Conservation (phyloP, 805 yeast species). For the Hanseniaspora jakobsenii region DNA sequence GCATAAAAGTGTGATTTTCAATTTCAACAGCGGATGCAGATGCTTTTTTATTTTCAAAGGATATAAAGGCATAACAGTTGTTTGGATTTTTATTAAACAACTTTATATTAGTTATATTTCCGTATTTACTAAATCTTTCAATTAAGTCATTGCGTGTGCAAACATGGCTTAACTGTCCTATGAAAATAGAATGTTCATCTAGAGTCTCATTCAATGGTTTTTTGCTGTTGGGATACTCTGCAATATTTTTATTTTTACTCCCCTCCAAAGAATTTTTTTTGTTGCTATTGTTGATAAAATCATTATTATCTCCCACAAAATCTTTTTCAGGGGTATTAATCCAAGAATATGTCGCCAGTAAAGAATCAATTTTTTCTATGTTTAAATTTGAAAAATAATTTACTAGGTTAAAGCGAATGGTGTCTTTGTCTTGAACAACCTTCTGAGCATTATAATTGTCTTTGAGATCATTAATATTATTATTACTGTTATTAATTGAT, state of each 20-base stretch:
- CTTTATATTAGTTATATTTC: constrained; percentile 45
- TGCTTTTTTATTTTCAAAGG: constrained; percentile 49
- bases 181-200: constrained; percentile 63
- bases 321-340: no score
- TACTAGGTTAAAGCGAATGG: no score
- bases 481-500: background rate
- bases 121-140: constrained; percentile 56
- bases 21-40: constrained; percentile 81
- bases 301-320: no score
- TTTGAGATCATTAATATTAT: no score
- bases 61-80: constrained; percentile 57
- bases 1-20: constrained; percentile 68
- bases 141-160: constrained; percentile 44
- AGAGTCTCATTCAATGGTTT: constrained; percentile 32
- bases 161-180: constrained; percentile 54
- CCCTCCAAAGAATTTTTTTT: background rate
- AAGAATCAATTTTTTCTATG: no score
- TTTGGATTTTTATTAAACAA: constrained; percentile 41
- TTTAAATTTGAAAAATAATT: no score
- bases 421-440: no score
- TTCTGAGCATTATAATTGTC: no score
- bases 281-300: no score
- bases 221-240: background rate
- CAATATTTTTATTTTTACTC: background rate
- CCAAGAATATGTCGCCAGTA: no score